Evolutionary conservation across 2,329 filamentous ascomycete genomes (phyloP).

Genomic region (Pseudopithomyces chartarum): DNA sequence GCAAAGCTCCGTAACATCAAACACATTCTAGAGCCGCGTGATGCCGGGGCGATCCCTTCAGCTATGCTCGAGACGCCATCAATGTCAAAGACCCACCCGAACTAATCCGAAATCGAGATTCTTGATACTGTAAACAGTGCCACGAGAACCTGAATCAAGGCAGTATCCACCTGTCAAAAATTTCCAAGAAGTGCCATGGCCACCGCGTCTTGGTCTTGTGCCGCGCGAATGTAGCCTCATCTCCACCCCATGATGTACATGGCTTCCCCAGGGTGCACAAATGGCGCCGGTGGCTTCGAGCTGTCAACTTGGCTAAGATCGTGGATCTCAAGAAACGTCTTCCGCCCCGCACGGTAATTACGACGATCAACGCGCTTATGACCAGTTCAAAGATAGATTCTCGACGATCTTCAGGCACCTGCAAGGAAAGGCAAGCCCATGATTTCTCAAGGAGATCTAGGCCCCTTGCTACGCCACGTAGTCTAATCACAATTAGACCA

Average conservation of each 20-base stretch:
- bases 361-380: background rate
- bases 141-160: background rate
- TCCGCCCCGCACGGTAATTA: slow-evolving; percentile 8
- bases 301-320: slow-evolving; percentile 6
- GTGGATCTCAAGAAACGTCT: slow-evolving; percentile 10
- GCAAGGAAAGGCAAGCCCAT: background rate
- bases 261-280: background rate
- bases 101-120: background rate
- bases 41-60: slow-evolving; percentile 15
- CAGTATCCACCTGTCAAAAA: slow-evolving; percentile 10
- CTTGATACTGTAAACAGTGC: background rate
- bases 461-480: background rate
- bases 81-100: slow-evolving; percentile 7
- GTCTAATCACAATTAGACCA: background rate
- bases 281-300: background rate
- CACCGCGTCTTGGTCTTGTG: background rate
- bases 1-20: slow-evolving; percentile 2
- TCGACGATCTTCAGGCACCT: background rate
- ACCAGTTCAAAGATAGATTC: background rate
- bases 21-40: slow-evolving; percentile 15
- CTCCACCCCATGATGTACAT: slow-evolving; percentile 14
- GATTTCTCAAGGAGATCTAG: background rate
- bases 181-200: slow-evolving; percentile 5
- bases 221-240: background rate
- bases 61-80: slow-evolving; percentile 19